Evolutionary conservation across 768 basidiomycete genomes (phyloP), one percentile per base, ranked within the genome.

Genomic region (Mycena indigotica): DNA sequence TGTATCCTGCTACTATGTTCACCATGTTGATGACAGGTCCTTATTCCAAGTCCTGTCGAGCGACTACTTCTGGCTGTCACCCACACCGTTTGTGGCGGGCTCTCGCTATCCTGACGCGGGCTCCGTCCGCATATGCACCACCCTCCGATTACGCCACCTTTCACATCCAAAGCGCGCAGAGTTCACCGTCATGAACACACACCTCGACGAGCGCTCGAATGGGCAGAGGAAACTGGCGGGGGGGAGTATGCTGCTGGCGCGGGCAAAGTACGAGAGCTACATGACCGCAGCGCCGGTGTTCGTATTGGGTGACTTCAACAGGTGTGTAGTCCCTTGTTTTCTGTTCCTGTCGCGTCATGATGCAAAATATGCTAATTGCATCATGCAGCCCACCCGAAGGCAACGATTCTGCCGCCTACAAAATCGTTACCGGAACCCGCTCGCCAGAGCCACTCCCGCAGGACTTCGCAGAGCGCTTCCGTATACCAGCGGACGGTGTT

Each of bases 31-130:
- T 2, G 28, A n/a, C 35, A 73, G 75, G 54, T 66, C 70, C 1
- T 69, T 69, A 29, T 60, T 81, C 40, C 67, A 66, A 12, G 70
- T 80, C 16, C 56, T 77, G 23, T 67, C 68, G 1, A 72, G 72
- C 49, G 82, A 83, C 60, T 75, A 74, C 15, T 84, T 84, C 66
- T 84, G 82, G 83, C 73, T 82, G 45, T 83, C 82, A 78, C 79
- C 66, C n/a, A 76, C 75, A 1, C 82, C 82, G 0, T 80, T 80
- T 61, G 69, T 72, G 24, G 75, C 79, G 3, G n/a, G n/a, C n/a
- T 83, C 82, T 13, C 73, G 58, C 52, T 83, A 73, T 66, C 81
- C 82, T 5, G 79, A 78, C 23, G 81, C 81, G 15, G 79, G 81
- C 17, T 79, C 75, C 3, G 62, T 75, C 48, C 76, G 82, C 23